Percentiles rank a stretch among this genome's conserved stretches.
These are phyloP conservation scores for Aaosphaeria pasadenensis DNA, from an alignment of 2,329 filamentous ascomycete genomes.

Conservation along the genomic window DNA sequence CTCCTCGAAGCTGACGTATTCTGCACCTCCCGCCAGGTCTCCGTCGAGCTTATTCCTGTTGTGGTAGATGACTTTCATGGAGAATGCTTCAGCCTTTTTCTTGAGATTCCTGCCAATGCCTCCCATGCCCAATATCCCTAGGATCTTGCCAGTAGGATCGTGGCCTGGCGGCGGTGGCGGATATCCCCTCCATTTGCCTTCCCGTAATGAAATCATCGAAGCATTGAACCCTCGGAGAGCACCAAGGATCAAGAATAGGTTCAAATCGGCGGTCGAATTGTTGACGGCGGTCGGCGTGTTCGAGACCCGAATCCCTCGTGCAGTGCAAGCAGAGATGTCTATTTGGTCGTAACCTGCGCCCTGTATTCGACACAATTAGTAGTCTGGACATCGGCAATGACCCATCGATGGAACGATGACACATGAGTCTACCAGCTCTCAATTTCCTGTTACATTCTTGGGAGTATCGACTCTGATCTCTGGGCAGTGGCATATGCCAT, in stretches of 20 bases:
- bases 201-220: conserved; percentile 63
- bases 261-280: conserved; percentile 78
- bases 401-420: no score
- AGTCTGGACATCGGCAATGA: neutral
- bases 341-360: conserved; percentile 83
- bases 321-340: conserved; percentile 68
- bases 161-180: conserved; percentile 60
- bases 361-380: conserved; percentile 37
- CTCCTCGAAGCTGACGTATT: conserved; percentile 72
- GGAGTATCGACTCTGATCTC: no score
- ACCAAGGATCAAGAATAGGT: conserved; percentile 77
- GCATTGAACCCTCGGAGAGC: conserved; percentile 71
- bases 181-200: conserved; percentile 65
- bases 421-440: no score
- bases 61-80: conserved; percentile 72
- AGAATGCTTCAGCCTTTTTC: conserved; percentile 70
- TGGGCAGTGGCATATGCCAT: no score
- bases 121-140: conserved; percentile 84
- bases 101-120: conserved; percentile 78
- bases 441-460: no score
- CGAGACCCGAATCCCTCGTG: conserved; percentile 65
- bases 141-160: conserved; percentile 73
- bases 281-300: conserved; percentile 81
- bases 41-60: conserved; percentile 63
- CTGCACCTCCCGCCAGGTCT: conserved; percentile 55